Evolutionary conservation across 129 eudicot species (phyloP).

Genomic region (Saposhnikovia divaricata): DNA sequence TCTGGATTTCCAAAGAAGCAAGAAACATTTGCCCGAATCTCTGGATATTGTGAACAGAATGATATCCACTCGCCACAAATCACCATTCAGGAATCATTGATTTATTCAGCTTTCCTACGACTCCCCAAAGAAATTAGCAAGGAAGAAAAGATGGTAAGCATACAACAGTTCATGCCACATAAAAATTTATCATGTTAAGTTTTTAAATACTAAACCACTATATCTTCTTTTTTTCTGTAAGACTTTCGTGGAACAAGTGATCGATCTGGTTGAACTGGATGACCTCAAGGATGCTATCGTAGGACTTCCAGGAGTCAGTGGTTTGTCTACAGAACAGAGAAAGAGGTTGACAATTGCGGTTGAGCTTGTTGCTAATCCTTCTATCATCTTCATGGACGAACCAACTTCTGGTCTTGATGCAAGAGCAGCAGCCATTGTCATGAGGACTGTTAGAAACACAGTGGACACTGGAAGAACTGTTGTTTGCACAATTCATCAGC

Average conservation of each 20-base stretch:
- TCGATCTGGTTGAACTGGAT: conserved; percentile 73
- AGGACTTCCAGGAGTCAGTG: conserved; percentile 79
- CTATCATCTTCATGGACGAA: conserved; percentile 97
- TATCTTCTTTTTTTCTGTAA: conserved; percentile 16
- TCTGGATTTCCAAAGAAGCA: conserved; percentile 83
- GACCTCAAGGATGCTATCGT: conserved; percentile 68
- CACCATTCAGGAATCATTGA: conserved; percentile 70
- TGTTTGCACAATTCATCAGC: conserved; percentile 97
- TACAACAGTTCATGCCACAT: neutral
- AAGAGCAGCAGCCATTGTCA: conserved; percentile 97
- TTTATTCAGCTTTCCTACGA: conserved; percentile 82
- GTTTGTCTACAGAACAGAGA: conserved; percentile 84
- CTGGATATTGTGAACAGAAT: conserved; percentile 94
- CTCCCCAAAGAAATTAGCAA: conserved; percentile 72
- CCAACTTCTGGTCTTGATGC: conserved; percentile 99
- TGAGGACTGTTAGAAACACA: conserved; percentile 94
- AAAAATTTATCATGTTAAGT: neutral
- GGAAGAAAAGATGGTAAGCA: conserved; percentile 73
- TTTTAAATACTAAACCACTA: neutral
- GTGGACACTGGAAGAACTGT: conserved; percentile 97
- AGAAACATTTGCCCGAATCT: conserved; percentile 91
- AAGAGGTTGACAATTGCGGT: conserved; percentile 93
- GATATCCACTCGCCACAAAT: conserved; percentile 89
- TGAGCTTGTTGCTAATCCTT: conserved; percentile 97
- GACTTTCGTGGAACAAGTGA: conserved; percentile 76